Base-by-base conservation (phyloP, 345 rosid genomes). In the Orychophragmus violaceus region DNA sequence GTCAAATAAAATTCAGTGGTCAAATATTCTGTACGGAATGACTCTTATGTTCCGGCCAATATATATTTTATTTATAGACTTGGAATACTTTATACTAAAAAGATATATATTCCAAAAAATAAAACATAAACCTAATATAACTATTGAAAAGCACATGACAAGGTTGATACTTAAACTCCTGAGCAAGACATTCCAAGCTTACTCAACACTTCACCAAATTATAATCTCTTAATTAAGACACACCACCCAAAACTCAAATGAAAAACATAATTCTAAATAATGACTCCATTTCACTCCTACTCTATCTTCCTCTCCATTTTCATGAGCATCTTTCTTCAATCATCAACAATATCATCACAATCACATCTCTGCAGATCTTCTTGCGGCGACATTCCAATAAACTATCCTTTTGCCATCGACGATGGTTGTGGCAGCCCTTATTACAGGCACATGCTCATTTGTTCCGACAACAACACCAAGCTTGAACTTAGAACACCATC, bases 391-490 rank as follows among this genome's bases (percentile, higher is more conserved):
- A 82, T 91, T 59, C 89, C 85, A 0, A 87, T 91, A 62, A 77
- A 60, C 53, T 88, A 88, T 51, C 98, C 98, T 5, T 85, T 93
- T 8, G 82, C 87, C 27, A 79, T 90, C 44, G 95, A 88, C 19
- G 96, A 90, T 7, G 97, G 97, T 16, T 94, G 99, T 35, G 97
- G 97, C 29, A 88, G 89, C 64, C 89, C 95, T 18, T 87, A 84
- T 64, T 94, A 88, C 81, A 80, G 90, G 3, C 89, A 79, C 86
- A 81, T 90, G 78, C 95, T 94, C 5, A 61, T 76, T 6, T 88
- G 97, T 77, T 80, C 94, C 3, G 82, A 82, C 21, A 54, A 81
- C 2, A 83, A 80, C 37, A 64, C 41, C n/a, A 69, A 75, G 36
- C 90, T 90, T 8, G 83, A 88, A 68, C 87, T 94, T 6, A 79